Conservation (phyloP, 2,329 filamentous ascomycete genomes). For the Penicillium decumbens region DNA sequence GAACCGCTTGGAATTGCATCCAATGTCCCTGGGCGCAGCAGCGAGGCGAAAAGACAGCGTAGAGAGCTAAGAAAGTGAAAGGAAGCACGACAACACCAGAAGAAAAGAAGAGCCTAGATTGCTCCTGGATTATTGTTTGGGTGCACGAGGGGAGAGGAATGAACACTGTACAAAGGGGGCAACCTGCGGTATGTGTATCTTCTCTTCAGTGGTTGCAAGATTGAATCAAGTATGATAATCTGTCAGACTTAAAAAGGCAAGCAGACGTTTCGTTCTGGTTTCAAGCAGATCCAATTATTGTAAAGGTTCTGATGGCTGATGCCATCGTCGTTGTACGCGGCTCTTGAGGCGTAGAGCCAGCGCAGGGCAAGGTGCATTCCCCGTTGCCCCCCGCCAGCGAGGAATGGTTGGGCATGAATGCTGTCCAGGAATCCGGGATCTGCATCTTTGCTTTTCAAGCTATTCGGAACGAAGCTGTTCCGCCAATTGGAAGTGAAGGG, state of each 20-base stretch:
- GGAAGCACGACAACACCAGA: conserved; percentile 7
- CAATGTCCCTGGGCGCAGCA: conserved; percentile 53
- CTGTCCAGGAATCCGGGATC: conserved; percentile 19
- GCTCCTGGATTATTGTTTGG: conserved; percentile 21
- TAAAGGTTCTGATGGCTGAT: neutral
- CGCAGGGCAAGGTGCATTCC: conserved; percentile 17
- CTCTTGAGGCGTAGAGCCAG: conserved; percentile 2
- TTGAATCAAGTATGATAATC: neutral
- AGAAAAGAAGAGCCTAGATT: conserved; percentile 26
- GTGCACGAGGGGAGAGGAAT: conserved; percentile 21
- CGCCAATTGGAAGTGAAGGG: neutral
- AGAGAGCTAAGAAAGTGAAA: conserved; percentile 12
- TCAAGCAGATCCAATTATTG: neutral
- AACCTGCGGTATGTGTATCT: conserved; percentile 22
- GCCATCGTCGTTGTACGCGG: neutral
- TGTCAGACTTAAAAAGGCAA: neutral
- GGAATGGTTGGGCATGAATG: conserved; percentile 24
- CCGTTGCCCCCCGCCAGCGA: conserved; percentile 14
- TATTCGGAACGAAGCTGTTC: neutral
- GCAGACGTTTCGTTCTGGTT: neutral
- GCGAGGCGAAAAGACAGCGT: conserved; percentile 10
- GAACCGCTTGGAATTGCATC: conserved; percentile 23
- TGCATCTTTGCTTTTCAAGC: conserved; percentile 1
- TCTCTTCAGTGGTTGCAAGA: neutral
- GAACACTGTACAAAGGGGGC: conserved; percentile 17